Percentiles rank a stretch among this genome's conserved stretches.
These are phyloP conservation scores for Vaccinium macrocarpon DNA, from an alignment of 148 eudicot species.

Conservation along the genomic window DNA sequence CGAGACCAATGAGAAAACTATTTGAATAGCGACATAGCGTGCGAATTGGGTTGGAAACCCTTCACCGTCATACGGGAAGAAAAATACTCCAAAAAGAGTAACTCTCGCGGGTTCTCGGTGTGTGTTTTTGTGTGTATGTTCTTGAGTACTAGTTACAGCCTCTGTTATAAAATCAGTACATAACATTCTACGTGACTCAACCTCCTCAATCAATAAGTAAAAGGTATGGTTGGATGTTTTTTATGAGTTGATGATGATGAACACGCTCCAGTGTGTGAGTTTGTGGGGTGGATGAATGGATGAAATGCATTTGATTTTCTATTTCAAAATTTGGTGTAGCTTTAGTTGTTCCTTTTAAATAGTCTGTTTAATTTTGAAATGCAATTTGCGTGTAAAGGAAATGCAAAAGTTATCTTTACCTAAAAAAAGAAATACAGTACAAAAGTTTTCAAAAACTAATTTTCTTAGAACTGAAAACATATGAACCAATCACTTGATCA, in stretches of 20 bases:
- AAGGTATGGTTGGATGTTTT: not conserved
- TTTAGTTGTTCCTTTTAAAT: not conserved
- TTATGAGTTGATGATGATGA: not conserved
- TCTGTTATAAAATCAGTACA: not conserved
- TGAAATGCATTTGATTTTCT: not conserved
- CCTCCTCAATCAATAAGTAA: not conserved
- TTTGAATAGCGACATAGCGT: too few species aligned
- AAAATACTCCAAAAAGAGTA: too few species aligned
- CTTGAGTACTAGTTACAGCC: not conserved
- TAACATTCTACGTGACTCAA: constrained; percentile 37
- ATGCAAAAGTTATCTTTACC: not conserved
- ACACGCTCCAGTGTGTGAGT: not conserved
- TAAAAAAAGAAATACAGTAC: too few species aligned
- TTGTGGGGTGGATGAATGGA: not conserved
- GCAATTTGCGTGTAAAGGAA: too few species aligned
- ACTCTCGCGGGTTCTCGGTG: too few species aligned
- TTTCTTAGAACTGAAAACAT: too few species aligned
- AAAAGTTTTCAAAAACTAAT: too few species aligned
- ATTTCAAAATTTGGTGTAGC: not conserved
- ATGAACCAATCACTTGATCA: too few species aligned
- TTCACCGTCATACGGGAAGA: too few species aligned
- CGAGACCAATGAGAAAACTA: too few species aligned
- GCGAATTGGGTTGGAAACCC: too few species aligned
- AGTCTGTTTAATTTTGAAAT: not conserved
- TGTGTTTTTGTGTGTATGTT: too few species aligned